Evolutionary conservation across 2,329 filamentous ascomycete species (phyloP), one percentile per base, ranked within the genome.

Genomic region (Paramyrothecium roridum): DNA sequence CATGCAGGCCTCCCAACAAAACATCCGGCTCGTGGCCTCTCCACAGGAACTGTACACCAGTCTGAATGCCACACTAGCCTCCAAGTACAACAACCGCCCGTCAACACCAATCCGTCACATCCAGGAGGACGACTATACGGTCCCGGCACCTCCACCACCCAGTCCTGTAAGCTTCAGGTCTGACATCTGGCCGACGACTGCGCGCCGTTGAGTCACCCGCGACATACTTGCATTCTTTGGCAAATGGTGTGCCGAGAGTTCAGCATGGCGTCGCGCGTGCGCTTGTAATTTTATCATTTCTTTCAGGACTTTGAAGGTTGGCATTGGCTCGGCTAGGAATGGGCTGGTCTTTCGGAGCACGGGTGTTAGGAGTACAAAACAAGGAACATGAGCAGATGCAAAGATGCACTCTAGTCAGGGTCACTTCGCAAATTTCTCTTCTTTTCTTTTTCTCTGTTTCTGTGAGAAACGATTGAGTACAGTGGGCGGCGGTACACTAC

Each of bases 101-200:
- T 66, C 73, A 57, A 76, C 77, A 3, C 80, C 81, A 1, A 72
- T 77, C 58, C 80, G 77, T 60, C 72, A 74, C 60, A 82, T 83
- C 62, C 76, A 75, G 59, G 80, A 84, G 63, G 73, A 81, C 56
- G 84, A 87, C 69, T 87, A 86, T 72, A 76, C 78, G 33, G 83
- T 86, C 20, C 85, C 85, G n/a, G 83, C 84, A 16, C 82, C 85
- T 45, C 85, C 85, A 13, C 85, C 85, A 20, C 83, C 85, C 13
- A 85, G 81, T 61, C 85, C 85, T 8, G 81, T 87, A 65, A 82
- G 81, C 71, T 86, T 85, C 65, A 78, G 81, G 30, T 69, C 73
- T 22, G 82, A 86, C 55, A 76, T 81, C 66, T 85, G 83, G 81
- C 73, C 78, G 53, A 68, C 70, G 37, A 66, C 68, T 48, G 59